Percentiles rank a stretch among this genome's conserved stretches.
Evolutionary conservation across 129 eudicot genomes (phyloP).

Genomic region (Saposhnikovia divaricata): DNA sequence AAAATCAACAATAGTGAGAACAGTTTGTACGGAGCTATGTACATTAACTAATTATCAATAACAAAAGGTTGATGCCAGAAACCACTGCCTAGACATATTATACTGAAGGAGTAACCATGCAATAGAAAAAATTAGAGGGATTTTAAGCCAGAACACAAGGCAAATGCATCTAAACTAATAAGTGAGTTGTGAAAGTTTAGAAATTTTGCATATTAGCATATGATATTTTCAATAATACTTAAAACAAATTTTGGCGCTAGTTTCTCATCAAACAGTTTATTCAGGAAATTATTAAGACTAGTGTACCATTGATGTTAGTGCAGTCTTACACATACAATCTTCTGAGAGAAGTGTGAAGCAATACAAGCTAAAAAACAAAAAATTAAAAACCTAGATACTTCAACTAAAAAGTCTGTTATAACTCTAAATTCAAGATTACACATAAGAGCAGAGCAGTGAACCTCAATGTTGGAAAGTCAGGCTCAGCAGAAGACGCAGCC

Average conservation of each 20-base stretch:
- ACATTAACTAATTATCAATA: background rate
- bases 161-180: background rate
- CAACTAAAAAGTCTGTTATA: background rate
- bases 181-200: background rate
- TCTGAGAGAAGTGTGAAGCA: background rate
- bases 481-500: constrained; percentile 61
- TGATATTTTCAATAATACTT: background rate
- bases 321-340: background rate
- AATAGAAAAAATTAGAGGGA: background rate
- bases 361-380: background rate
- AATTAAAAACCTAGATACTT: background rate
- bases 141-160: background rate
- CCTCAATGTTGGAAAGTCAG: constrained; percentile 86
- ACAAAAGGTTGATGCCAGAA: background rate
- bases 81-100: background rate
- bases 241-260: background rate
- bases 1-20: background rate
- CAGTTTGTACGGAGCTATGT: background rate
- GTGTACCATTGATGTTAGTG: background rate
- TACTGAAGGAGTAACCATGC: background rate
- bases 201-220: background rate
- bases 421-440: background rate
- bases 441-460: constrained; percentile 12
- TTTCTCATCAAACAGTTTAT: background rate
- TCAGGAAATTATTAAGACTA: background rate